Evolutionary conservation across 2,329 filamentous ascomycete genomes (phyloP), one percentile per base, ranked within the genome.

Genomic region (Leptographium lundbergii): DNA sequence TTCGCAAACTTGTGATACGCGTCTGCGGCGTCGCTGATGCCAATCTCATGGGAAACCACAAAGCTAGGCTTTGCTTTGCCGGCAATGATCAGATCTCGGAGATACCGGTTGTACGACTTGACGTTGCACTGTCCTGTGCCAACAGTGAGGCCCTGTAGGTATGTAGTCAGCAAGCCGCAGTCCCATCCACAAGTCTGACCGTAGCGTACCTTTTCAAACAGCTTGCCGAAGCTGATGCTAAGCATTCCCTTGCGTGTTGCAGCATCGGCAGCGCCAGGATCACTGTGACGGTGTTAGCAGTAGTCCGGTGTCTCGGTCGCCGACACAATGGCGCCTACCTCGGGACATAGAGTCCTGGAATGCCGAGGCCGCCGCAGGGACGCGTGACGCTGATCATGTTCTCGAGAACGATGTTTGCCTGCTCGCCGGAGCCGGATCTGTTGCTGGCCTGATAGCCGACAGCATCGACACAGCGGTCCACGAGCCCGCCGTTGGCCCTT

Each of bases 41-140:
- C 10, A 48, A 57, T 51, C 34, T 57, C 56, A n/a, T 39, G 32
- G 14, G 56, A 57, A 11, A 57, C 29, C 17, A 57, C 56, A 45
- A 57, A 57, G 13, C 56, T 57, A 19, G 56, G 56, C 56, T 57
- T 57, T 4, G 39, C 25, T 36, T 47, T 29, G 2, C 57, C 57
- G 42, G 50, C 5, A 29, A 53, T 47, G 24, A 58, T 53, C 11
- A 53, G 32, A n/a, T 58, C 51, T 2, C 47, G 50, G 19, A 52
- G 32, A n/a, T 32, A 57, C 13, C 56, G 48, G 25, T 42, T 53
- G 50, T 32, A 57, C 3, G 56, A 27, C 17, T 53, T 42, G 22
- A 52, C 56, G 29, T 52, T 45, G 48, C 32, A 53, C 22, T 27
- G 56, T 45, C 32, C 29, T 6, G 24, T 42, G 17, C 24, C 50